Conservation (phyloP, 345 rosid species). For the Salix dunnii region DNA sequence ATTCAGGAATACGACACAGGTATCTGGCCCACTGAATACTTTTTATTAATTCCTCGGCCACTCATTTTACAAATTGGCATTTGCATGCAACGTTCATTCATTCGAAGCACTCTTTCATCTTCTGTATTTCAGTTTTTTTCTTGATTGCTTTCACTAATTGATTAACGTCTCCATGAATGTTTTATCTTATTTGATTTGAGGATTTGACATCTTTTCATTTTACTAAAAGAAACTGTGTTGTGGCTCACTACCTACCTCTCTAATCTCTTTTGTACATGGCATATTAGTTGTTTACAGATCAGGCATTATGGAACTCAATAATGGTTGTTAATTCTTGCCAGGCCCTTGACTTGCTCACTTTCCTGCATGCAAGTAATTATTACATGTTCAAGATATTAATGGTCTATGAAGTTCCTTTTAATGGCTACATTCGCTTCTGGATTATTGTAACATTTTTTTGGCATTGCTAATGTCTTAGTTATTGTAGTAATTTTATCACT, state of each 20-base stretch:
- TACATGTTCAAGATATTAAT: constrained; percentile 1
- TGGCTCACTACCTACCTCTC: not conserved
- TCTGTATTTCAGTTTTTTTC: too few species aligned
- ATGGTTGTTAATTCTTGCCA: not conserved
- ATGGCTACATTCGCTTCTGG: not conserved
- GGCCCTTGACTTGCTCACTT: not conserved
- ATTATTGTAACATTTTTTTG: not conserved
- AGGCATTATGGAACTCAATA: not conserved
- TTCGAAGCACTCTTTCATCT: not conserved
- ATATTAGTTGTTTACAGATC: not conserved
- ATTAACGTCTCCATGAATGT: too few species aligned
- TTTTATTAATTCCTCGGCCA: not conserved
- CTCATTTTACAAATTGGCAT: not conserved
- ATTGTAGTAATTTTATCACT: too few species aligned
- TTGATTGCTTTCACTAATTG: too few species aligned
- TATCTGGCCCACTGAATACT: constrained; percentile 17
- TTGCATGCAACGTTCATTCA: not conserved
- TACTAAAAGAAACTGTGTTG: not conserved
- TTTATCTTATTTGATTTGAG: not conserved
- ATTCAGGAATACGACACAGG: constrained; percentile 99
- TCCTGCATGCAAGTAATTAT: not conserved
- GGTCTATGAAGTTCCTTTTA: not conserved
- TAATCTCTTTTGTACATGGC: not conserved
- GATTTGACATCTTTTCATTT: not conserved
- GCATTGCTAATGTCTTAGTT: too few species aligned